Evolutionary conservation across 148 eudicot species (phyloP), one percentile per base, ranked within the genome.

Genomic region (Dysphania ambrosioides): DNA sequence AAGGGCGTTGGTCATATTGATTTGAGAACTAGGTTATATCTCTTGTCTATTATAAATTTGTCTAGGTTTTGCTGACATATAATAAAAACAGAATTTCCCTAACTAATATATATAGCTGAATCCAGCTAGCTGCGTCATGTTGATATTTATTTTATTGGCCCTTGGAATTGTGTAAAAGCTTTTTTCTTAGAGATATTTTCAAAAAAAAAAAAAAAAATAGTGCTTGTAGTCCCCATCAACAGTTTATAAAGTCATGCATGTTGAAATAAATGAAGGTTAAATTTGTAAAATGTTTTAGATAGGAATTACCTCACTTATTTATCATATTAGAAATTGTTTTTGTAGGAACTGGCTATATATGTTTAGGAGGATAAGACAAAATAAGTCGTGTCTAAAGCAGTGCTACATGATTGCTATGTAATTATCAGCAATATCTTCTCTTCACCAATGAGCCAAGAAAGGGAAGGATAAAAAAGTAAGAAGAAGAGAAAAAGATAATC

Each of bases 191-290:
- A 75, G 18, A 2, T 8, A 47, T 18, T 34, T 36, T 40, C n/a
- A 7, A 31, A 9, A 5, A 23, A 35, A 38, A 26, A 21, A 38
- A 38, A 10, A 57, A 18, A 67, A 75, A 67, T 19, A 67, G 36
- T 40, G 57, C 66, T 36, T 23, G 5, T 56, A 75, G 66, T 67
- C 44, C 13, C 57, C 42, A 75, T 75, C 66, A 40, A 67, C n/a
- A 74, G 35, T 44, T 36, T 31, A 7, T 47, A 75, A 38, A 66
- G 8, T 38, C 23, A 7, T 38, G 38, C 72, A 75, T 66, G 72
- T 66, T 61, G 30, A 73, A 31, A 18, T 64, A 74, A 49, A 74
- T 62, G n/a, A n/a, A 44, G 27, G 19, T 32, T 62, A 1, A 47
- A 47, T 47, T 47, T 16, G 21, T 47, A 47, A n/a, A n/a, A n/a